phyloP scores from a whole-genome alignment of 768 basidiomycete genomes.

The Pseudohyphozyma bogoriensis region DNA sequence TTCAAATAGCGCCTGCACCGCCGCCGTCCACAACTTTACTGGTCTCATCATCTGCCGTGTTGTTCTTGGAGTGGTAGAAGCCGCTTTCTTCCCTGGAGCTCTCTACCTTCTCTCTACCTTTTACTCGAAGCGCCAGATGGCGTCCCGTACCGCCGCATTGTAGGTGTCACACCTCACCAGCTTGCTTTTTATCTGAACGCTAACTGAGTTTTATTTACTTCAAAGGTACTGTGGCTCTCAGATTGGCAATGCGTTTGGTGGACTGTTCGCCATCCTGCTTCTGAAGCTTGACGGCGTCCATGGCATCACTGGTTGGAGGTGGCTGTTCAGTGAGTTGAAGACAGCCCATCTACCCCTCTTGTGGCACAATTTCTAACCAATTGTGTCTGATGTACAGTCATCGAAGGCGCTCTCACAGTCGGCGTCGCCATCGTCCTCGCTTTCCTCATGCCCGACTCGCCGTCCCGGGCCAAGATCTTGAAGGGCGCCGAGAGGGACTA shows the following conservation, averaged over 20 bases:
- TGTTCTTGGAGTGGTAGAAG: constrained; percentile 31
- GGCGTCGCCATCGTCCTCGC: constrained; percentile 26
- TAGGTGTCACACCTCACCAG: no score
- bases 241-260: neutral
- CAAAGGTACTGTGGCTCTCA: neutral
- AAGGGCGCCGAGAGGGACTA: neutral
- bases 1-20: constrained; percentile 30
- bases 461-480: neutral
- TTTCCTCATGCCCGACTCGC: constrained; percentile 25
- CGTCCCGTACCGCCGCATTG: neutral
- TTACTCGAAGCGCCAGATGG: constrained; percentile 18
- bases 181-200: no score
- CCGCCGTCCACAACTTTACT: constrained; percentile 29
- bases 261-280: constrained; percentile 8
- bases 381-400: neutral
- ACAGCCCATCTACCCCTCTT: no score
- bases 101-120: constrained; percentile 33
- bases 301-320: constrained; percentile 36
- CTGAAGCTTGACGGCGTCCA: constrained; percentile 24
- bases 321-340: constrained; percentile 26
- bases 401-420: constrained; percentile 25
- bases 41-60: constrained; percentile 32
- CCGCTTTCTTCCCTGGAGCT: constrained; percentile 34
- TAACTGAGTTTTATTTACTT: no score
- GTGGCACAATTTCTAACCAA: no score